Percentiles rank a stretch among this genome's conserved stretches.
phyloP scores from a whole-genome alignment of 768 basidiomycete species.

The Panaeolus papilionaceus region DNA sequence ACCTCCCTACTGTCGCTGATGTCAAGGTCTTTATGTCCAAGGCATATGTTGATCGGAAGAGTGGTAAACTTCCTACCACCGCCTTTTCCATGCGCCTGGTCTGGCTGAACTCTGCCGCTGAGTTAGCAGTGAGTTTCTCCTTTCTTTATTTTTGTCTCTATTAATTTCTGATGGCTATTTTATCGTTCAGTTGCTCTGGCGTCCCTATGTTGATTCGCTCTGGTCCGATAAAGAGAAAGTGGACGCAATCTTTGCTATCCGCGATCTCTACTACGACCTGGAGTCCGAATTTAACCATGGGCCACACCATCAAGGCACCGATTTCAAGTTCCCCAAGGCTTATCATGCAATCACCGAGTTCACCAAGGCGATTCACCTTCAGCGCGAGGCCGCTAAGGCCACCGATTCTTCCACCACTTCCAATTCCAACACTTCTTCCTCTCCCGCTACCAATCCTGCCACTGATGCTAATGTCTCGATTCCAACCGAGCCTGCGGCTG shows the following conservation, averaged over 20 bases:
- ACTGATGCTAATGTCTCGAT: background rate
- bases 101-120: too few relatives aligned
- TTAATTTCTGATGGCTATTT: too few relatives aligned
- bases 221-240: background rate
- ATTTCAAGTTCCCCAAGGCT: background rate
- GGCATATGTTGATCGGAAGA: too few relatives aligned
- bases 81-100: too few relatives aligned
- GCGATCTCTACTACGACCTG: background rate
- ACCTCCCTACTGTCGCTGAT: too few relatives aligned
- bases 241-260: background rate
- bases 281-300: background rate
- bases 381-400: background rate
- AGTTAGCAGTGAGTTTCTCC: too few relatives aligned
- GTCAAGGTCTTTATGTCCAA: too few relatives aligned
- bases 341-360: background rate
- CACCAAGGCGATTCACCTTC: background rate
- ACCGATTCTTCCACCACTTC: background rate
- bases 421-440: background rate
- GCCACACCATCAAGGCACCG: background rate
- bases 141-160: too few relatives aligned
- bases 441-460: background rate
- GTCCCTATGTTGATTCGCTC: background rate
- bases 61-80: too few relatives aligned
- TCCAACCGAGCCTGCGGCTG: background rate
- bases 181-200: background rate